These are phyloP conservation scores for Phialocephala subalpina DNA, from an alignment of 2,329 filamentous ascomycete species.

Conservation along the genomic window DNA sequence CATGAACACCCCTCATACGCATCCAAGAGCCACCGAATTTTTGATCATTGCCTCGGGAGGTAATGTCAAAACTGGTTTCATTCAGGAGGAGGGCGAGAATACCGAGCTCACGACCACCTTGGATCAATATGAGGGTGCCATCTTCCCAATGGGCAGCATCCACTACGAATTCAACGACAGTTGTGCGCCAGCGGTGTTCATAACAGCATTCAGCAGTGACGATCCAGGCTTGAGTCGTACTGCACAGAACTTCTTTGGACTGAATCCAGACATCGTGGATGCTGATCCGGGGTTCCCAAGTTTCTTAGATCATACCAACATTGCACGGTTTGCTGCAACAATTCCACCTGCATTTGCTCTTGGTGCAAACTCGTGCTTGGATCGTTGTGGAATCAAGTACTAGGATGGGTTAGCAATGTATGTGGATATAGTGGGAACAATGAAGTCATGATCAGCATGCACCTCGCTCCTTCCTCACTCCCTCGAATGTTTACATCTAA, in stretches of 20 bases:
- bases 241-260: constrained; percentile 48
- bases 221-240: constrained; percentile 46
- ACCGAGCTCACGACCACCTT: constrained; percentile 49
- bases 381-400: constrained; percentile 46
- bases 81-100: constrained; percentile 56
- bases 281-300: constrained; percentile 34
- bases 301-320: constrained; percentile 38
- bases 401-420: neutral
- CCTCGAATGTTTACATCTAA: neutral
- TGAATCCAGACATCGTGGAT: constrained; percentile 43
- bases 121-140: constrained; percentile 55
- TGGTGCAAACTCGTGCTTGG: constrained; percentile 52
- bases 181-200: constrained; percentile 57
- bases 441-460: neutral
- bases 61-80: constrained; percentile 57
- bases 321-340: constrained; percentile 40
- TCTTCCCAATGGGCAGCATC: constrained; percentile 60
- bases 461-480: neutral
- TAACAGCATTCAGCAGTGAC: constrained; percentile 50
- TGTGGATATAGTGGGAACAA: neutral
- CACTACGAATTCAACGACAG: constrained; percentile 64
- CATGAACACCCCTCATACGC: constrained; percentile 63
- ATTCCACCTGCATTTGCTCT: constrained; percentile 52
- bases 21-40: constrained; percentile 60
- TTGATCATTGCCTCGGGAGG: constrained; percentile 55